Conservation (phyloP, 1,139 yeast genomes). For the Ashbya aceris region DNA sequence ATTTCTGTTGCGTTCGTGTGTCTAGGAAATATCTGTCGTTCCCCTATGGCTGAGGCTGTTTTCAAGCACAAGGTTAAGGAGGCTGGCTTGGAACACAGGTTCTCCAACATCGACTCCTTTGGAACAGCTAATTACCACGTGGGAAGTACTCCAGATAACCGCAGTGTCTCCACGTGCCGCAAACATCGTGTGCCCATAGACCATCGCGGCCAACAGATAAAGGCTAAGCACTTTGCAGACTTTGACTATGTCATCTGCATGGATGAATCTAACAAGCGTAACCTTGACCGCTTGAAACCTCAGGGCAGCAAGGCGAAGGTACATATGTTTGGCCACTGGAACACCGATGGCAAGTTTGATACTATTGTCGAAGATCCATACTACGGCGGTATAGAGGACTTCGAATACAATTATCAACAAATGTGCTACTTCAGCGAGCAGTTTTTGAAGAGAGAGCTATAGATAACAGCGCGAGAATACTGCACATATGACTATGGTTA, state of each 20-base stretch:
- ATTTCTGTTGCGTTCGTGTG: conserved; percentile 81
- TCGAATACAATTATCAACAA: conserved; percentile 70
- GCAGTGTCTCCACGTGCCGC: conserved; percentile 62
- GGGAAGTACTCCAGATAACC: conserved; percentile 72
- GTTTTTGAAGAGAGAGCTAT: conserved; percentile 43
- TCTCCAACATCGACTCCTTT: conserved; percentile 66
- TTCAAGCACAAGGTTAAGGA: conserved; percentile 56
- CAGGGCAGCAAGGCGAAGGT: conserved; percentile 40
- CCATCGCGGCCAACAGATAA: conserved; percentile 70
- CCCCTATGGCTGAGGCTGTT: conserved; percentile 97
- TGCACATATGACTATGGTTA: background rate
- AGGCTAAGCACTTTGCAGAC: conserved; percentile 44
- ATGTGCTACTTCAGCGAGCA: conserved; percentile 62
- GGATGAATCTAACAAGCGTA: conserved; percentile 62
- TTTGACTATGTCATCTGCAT: conserved; percentile 83
- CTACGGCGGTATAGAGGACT: conserved; percentile 79
- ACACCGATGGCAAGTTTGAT: conserved; percentile 37
- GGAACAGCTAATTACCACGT: conserved; percentile 82
- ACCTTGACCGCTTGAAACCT: conserved; percentile 55
- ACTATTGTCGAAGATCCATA: conserved; percentile 80
- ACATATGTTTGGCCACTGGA: conserved; percentile 68
- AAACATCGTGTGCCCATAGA: conserved; percentile 65
- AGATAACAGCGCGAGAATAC: background rate
- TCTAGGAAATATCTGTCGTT: conserved; percentile 89
- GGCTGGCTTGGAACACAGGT: conserved; percentile 33